Base-by-base conservation (phyloP, 1,284 basidiomycete genomes). In the Trichosporon coremiiforme region DNA sequence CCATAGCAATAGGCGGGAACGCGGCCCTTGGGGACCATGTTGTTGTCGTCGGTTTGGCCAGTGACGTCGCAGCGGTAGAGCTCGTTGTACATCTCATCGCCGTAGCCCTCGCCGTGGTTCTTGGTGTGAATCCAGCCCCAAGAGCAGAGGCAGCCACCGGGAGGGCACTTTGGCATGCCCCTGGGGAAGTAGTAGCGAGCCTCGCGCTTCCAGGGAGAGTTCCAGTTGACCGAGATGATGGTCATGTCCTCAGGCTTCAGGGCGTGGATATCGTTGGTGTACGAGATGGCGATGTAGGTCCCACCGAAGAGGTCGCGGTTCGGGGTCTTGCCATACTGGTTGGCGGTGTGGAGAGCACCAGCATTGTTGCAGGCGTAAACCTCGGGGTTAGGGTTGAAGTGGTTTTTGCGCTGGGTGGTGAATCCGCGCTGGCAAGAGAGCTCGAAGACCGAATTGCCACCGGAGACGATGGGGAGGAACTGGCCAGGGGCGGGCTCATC, bases 11-110 rank as follows among this genome's bases (percentile, higher is more conserved):
- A 72, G 2, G 68, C 69, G 3, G 83, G 78, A 4, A 79, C 75
- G 25, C 75, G 71, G 10, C 90, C 83, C 41, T 85, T 84, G 6
- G 86, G 80, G 2, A 86, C 85, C 10, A 75, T 84, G n/a, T 88
- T 88, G 6, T 84, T 78, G 2, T 69, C 83, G 66, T 66, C 47
- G 9, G 47, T 63, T 20, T 41, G 13, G 62, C 86, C 86, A 1
- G 88, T 87, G 60, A 92, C 84, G 64, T 87, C 86, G 84, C 91
- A 92, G 74, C 88, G 87, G 86, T 91, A 92, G 29, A 88, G 88
- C 66, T 87, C 90, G 88, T 91, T 90, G 84, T 90, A 92, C 31
- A 69, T 69, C 35, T 71, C 70, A 53, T 55, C 64, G 12, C 50
- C 62, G 66, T 69, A 69, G 53, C 70, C 68, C 67, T 68, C 70